Evolutionary conservation across 169 alveolate genomes (phyloP), one percentile per base, ranked within the genome.

Genomic region (Eimeria brunetti): DNA sequence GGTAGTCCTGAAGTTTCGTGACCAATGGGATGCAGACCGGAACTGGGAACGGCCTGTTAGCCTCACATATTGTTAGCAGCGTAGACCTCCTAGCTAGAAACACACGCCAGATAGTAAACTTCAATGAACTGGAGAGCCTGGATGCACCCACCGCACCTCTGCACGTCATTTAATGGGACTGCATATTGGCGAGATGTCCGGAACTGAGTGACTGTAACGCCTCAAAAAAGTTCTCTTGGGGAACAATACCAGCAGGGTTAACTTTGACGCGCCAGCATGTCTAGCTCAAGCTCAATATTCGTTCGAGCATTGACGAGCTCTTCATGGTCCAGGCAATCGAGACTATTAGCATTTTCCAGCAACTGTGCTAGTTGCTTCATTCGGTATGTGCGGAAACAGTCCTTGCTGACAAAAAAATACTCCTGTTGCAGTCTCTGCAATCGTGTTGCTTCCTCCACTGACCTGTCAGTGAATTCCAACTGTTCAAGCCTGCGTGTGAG

Each of bases 401-500:
- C 81, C 36, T 60, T 83, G 30, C 53, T 60, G n/a, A 86, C 93
- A 86, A 86, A 86, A 86, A 86, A 86, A 20, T 86, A 86, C 36
- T 86, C 93, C 49, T 86, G 83, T 44, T 83, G 78, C 83, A 86
- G 67, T 16, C 67, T 64, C 71, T 24, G 69, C 83, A 86, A 33
- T 27, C 83, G 58, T 51, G 80, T 64, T 44, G 83, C 30, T 51
- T 11, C 83, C 12, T 41, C 71, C 64, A 38, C 18, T 24, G 93
- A 56, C 24, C 64, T n/a, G 16, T 64, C 93, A 14, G 93, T n/a
- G 62, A 44, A 60, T n/a, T 62, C 93, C 62, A 86, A 36, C 83
- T 86, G 93, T 56, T 41, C 83, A 30, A 86, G 41, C 30, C 83
- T 62, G 49, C 93, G 93, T 64, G 83, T 49, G 4, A 60, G 64